A percentile compares a stretch with the other conserved stretches of the same genome.
These are phyloP conservation scores for Penicillium sumatraense DNA, from an alignment of 2,329 filamentous ascomycete species.

Conservation along the genomic window DNA sequence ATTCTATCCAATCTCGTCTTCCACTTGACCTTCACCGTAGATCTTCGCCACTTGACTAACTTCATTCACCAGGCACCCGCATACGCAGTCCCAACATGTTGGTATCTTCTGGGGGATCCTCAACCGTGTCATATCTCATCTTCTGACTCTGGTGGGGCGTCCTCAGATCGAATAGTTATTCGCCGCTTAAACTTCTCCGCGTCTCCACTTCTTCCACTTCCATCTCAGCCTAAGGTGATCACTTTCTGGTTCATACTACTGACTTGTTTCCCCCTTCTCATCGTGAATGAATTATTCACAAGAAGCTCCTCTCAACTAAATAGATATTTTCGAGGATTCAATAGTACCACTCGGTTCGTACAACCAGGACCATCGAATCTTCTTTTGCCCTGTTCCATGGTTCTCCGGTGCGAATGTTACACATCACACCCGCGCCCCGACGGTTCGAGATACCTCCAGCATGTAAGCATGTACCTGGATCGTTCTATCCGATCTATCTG, in stretches of 20 bases:
- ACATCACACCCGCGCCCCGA: constrained; percentile 25
- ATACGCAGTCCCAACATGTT: background rate
- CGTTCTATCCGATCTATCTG: constrained; percentile 28
- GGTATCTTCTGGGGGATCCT: background rate
- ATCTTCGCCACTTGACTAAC: background rate
- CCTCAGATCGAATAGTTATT: background rate
- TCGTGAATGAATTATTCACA: background rate
- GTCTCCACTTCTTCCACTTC: background rate
- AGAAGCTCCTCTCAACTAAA: background rate
- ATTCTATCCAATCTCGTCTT: background rate
- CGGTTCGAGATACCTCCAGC: constrained; percentile 8
- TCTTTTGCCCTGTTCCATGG: constrained; percentile 12
- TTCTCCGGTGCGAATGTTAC: constrained; percentile 25
- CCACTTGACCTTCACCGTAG: background rate
- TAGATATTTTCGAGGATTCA: background rate
- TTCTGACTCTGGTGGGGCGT: background rate
- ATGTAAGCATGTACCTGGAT: constrained; percentile 15
- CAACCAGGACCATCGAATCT: constrained; percentile 1
- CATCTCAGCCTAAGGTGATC: too few relatives aligned
- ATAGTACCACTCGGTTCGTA: background rate
- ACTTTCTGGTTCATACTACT: background rate
- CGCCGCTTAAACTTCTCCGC: background rate
- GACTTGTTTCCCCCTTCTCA: background rate
- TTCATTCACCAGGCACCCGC: background rate
- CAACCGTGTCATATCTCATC: background rate